Evolutionary conservation across 2,329 filamentous ascomycete species (phyloP).

Genomic region (Aureobasidium sp.): DNA sequence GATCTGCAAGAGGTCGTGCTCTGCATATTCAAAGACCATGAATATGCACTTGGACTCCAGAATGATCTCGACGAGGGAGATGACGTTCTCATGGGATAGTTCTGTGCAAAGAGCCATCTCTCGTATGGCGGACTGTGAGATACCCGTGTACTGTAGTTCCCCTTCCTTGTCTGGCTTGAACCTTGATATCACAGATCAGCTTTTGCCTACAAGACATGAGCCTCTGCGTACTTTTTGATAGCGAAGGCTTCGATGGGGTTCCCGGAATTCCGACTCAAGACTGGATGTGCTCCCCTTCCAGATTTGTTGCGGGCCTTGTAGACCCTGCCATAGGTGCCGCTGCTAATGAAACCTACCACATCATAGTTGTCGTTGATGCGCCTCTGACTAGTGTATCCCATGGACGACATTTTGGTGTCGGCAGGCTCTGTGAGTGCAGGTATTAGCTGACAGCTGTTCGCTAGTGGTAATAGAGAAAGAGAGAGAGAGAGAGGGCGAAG

Average conservation of each 20-base stretch:
- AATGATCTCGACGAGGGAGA: constrained; percentile 88
- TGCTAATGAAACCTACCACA: constrained; percentile 96
- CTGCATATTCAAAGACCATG: constrained; percentile 98
- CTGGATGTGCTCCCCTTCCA: constrained; percentile 38
- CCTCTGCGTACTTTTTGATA: constrained; percentile 73
- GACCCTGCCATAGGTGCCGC: constrained; percentile 92
- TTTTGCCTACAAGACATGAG: not conserved
- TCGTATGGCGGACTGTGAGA: constrained; percentile 91
- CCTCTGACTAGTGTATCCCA: constrained; percentile 58
- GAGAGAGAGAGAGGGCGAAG: not conserved
- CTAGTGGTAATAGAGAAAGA: too few species aligned
- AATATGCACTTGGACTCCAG: constrained; percentile 98
- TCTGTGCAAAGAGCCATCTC: constrained; percentile 98
- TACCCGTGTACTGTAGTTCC: constrained; percentile 92
- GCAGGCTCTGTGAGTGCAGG: not conserved
- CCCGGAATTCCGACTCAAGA: constrained; percentile 16
- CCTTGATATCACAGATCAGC: constrained; percentile 27
- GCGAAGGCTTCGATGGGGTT: constrained; percentile 66
- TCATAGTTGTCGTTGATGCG: constrained; percentile 89
- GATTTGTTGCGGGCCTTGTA: constrained; percentile 84
- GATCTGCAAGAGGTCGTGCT: constrained; percentile 94
- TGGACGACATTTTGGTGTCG: constrained; percentile 12
- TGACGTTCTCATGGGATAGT: constrained; percentile 78
- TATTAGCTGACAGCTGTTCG: not conserved
- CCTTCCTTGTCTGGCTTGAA: constrained; percentile 98